These are phyloP conservation scores for Boechera retrofracta DNA, from an alignment of 345 rosid species.

Conservation along the genomic window DNA sequence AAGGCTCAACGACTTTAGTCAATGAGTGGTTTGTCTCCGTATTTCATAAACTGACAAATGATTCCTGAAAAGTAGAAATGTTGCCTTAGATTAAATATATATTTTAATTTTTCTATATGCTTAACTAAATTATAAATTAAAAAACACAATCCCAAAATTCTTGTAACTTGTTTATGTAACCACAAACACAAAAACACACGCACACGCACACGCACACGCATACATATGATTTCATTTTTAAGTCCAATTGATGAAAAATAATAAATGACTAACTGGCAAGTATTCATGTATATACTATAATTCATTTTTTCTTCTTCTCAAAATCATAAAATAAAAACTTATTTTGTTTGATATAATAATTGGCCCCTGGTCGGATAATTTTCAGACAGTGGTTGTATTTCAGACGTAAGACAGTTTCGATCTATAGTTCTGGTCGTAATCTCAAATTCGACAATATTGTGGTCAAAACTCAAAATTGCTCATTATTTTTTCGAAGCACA, in stretches of 20 bases:
- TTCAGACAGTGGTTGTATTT: conserved; percentile 38
- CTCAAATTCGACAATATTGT: conserved; percentile 27
- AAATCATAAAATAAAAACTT: neutral
- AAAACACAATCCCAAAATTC: conserved; percentile 46
- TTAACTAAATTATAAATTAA: conserved; percentile 25
- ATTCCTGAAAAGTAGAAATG: conserved; percentile 42
- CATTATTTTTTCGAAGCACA: neutral
- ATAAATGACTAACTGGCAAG: conserved; percentile 22
- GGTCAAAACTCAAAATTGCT: conserved; percentile 39
- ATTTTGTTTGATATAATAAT: conserved; percentile 26
- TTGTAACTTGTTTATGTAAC: conserved; percentile 43
- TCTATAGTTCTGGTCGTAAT: conserved; percentile 26
- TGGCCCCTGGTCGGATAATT: conserved; percentile 36
- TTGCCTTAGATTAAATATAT: conserved; percentile 20
- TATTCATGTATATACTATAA: conserved; percentile 1
- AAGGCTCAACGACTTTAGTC: conserved; percentile 28
- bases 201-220: conserved; percentile 45
- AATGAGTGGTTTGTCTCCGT: conserved; percentile 30
- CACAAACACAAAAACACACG: conserved; percentile 46
- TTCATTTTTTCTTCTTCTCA: neutral
- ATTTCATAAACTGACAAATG: conserved; percentile 41
- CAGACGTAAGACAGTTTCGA: conserved; percentile 40
- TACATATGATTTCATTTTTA: conserved; percentile 32
- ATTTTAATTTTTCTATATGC: neutral
- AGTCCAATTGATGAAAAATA: conserved; percentile 25